Conservation (phyloP, 2,329 filamentous ascomycete species). For the Colletotrichum euphorbiae region DNA sequence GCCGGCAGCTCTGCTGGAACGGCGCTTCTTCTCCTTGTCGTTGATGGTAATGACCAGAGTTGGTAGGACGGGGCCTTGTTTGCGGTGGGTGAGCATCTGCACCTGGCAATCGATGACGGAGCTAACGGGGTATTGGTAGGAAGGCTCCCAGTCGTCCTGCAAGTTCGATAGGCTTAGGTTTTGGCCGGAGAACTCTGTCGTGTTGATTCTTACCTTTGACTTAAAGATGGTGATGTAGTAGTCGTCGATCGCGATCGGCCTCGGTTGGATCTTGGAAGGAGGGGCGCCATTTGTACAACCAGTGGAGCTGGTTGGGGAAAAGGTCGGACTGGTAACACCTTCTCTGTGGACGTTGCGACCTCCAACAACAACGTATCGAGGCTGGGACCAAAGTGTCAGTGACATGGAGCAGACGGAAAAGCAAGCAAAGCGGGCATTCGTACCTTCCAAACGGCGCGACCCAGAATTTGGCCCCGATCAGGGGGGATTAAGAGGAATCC, state of each 20-base stretch:
- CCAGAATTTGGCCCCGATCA: constrained; percentile 62
- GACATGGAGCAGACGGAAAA: not conserved
- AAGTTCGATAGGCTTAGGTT: constrained; percentile 37
- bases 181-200: constrained; percentile 19
- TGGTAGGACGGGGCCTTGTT: constrained; percentile 69
- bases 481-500: constrained; percentile 63
- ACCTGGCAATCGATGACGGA: constrained; percentile 68
- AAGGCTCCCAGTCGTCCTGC: constrained; percentile 65
- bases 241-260: constrained; percentile 49
- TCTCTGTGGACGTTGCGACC: constrained; percentile 49
- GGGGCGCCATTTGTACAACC: constrained; percentile 52
- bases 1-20: constrained; percentile 72
- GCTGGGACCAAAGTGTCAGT: constrained; percentile 51
- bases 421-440: constrained; percentile 38
- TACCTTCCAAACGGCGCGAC: constrained; percentile 65
- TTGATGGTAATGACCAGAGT: constrained; percentile 69
- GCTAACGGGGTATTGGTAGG: constrained; percentile 64
- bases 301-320: constrained; percentile 52
- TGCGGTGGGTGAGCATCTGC: constrained; percentile 70
- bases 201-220: constrained; percentile 57
- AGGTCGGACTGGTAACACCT: constrained; percentile 50
- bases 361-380: constrained; percentile 70
- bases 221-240: constrained; percentile 68
- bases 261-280: constrained; percentile 51
- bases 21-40: constrained; percentile 72